Conservation (phyloP, 176 grass and related monocot species). For the Thinopyrum elongatum region DNA sequence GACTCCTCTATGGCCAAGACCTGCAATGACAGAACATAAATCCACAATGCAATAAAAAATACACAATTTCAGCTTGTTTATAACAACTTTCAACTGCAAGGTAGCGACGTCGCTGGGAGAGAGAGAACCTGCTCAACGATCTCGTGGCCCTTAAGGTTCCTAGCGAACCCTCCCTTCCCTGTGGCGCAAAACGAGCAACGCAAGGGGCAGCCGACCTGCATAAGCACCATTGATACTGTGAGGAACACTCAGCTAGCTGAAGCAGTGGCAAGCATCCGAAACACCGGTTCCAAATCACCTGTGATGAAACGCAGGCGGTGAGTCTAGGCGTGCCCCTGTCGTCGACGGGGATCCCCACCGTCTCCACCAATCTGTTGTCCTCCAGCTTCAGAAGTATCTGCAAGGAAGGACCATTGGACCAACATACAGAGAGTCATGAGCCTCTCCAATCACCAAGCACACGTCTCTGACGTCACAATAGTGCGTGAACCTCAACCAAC, state of each 20-base stretch:
- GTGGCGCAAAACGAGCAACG: slow-evolving; percentile 91
- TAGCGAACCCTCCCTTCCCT: slow-evolving; percentile 80
- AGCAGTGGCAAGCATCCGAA: background rate
- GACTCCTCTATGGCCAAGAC: slow-evolving; percentile 81
- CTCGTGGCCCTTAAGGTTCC: slow-evolving; percentile 79
- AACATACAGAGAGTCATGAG: background rate
- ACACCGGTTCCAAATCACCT: slow-evolving; percentile 38
- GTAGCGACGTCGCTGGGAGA: background rate
- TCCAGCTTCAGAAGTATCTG: slow-evolving; percentile 96
- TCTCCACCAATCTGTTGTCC: slow-evolving; percentile 91
- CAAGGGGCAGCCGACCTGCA: slow-evolving; percentile 87
- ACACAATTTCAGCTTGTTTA: background rate
- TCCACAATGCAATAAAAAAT: background rate
- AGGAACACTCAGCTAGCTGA: background rate
- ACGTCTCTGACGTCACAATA: background rate
- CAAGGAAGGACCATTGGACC: background rate
- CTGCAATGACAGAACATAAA: slow-evolving; percentile 29
- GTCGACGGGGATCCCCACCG: slow-evolving; percentile 81
- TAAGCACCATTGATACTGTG: background rate
- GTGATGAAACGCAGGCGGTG: slow-evolving; percentile 89
- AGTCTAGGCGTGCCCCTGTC: slow-evolving; percentile 66
- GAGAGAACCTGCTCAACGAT: slow-evolving; percentile 77
- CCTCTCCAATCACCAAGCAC: background rate
- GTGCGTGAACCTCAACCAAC: rapidly evolving
- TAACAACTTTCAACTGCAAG: background rate